Conservation (phyloP, 208 protist genomes). For the Acanthamoeba castellanii region DNA sequence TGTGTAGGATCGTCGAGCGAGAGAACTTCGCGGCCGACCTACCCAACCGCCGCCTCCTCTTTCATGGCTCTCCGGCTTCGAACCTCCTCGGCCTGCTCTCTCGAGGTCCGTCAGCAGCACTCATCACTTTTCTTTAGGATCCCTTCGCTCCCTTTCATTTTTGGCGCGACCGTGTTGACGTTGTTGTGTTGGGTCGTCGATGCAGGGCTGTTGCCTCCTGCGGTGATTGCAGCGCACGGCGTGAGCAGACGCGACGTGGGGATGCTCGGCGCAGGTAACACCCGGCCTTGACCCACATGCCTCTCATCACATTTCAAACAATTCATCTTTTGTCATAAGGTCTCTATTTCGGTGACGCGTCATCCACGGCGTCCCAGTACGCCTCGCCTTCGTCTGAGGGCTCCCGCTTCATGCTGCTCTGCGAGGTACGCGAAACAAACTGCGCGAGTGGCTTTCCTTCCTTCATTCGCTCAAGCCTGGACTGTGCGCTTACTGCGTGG, state of each 20-base stretch:
- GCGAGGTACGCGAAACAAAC: neutral
- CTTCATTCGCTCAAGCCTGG: neutral
- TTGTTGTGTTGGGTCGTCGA: no score
- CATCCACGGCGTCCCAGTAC: conserved; percentile 24
- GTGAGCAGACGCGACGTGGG: neutral
- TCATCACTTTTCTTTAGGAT: neutral
- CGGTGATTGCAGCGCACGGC: neutral
- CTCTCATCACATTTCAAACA: neutral
- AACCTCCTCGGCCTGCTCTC: conserved; percentile 54
- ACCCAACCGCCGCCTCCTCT: conserved; percentile 27
- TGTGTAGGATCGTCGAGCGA: neutral
- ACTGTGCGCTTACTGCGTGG: neutral
- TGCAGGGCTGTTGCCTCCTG: conserved; percentile 16
- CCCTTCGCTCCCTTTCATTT: neutral
- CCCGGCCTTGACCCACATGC: neutral
- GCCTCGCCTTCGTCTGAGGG: conserved; percentile 9
- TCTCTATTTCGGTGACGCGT: conserved; percentile 21
- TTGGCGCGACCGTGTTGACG: neutral
- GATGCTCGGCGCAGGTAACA: conserved; percentile 51
- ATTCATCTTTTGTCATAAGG: neutral
- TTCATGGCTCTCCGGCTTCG: conserved; percentile 9
- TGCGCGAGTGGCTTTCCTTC: no score
- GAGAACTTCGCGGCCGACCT: neutral
- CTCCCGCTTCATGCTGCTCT: conserved; percentile 18
- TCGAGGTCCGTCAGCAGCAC: neutral